Evolutionary conservation across 192 early-diverging fungal species (phyloP), one percentile per base, ranked within the genome.

Genomic region (Backusella psychrophila): DNA sequence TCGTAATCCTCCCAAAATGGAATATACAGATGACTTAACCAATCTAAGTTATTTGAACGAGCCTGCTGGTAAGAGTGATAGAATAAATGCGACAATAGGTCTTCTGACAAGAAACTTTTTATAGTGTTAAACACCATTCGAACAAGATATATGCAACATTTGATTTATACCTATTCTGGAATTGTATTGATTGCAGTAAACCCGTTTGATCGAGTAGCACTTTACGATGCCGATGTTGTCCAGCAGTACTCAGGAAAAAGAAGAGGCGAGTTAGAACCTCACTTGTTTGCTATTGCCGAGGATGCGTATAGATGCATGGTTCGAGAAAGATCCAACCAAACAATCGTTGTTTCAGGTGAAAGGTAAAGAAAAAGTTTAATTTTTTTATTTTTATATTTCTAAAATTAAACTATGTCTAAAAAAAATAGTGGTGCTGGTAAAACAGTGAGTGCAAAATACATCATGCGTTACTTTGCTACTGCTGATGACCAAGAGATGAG

Each of bases 131-230:
- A 98, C 83, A 97, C 95, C 79, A 93, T 99, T 80, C 87, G 87
- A 52, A 89, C 95, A 33, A 90, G 98, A 49, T 99, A 98, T 82
- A 84, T 87, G 7, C 93, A 96, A 78, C 90, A 94, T 81, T 92
- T 93, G 81, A 99, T 99, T 82, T 99, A 99, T 85, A 99, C 98
- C 19, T 99, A 99, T 81, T 98, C 97, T 26, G 98, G 98, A 52
- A 98, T 99, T 70, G 98, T 99, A 39, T 83, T 99, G 76, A 97
- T 99, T 76, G 98, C 98, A 41, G 93, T 96, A 79, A 99, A 99
- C 75, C 98, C 98, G 6, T 99, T 98, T 83, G 89, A 88, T 56
- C 84, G 92, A 19, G 90, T 99, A 75, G 75, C 90, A 42, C 86
- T 98, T 34, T 99, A 99, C 83, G 91, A 94, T 19, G 93, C 93